Evolutionary conservation across 2,329 filamentous ascomycete genomes (phyloP), one percentile per base, ranked within the genome.

Genomic region (Penicillium brasilianum): DNA sequence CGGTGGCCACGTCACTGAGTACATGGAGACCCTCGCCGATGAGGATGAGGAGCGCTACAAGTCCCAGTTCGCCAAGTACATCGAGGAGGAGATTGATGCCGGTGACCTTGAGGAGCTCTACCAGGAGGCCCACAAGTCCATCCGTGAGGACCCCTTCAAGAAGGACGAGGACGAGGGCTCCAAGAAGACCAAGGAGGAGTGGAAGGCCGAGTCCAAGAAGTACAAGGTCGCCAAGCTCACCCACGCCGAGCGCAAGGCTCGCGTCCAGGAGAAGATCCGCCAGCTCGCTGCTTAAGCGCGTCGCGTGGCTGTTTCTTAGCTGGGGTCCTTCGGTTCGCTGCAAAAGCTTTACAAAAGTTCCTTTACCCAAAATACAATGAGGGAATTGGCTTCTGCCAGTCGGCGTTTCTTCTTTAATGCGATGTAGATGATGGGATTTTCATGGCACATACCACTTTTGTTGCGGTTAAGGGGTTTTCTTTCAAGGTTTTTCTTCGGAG

Each of bases 21-120:
- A 99, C 90, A 99, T 99, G 95, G 95, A 99, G 90, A 95, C 90
- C 62, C 91, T 99, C 70, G 95, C 95, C 83, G 95, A 99, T 77
- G 95, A 99, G 80, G 95, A 99, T 79, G 95, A 99, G 91, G 95
- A 99, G 89, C 93, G 95, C 80, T 99, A 92, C 92, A 94, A 94
- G 88, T 89, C 88, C 75, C 95, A 99, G 87, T 99, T 99, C 90
- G 86, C 89, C 82, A 90, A 95, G 84, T 99, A 99, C 88, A 90
- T 97, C 73, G 94, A 99, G 71, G 92, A 96, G 78, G 95, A 97
- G 75, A 82, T 99, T 71, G 94, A 98, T 86, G 93, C 95, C 68
- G 95, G 97, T 76, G 92, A 91, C 75, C 88, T 99, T 63, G 95
- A 99, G 91, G 95, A 99, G 77, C 81, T 98, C 73, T 99, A 98